Evolutionary conservation across 805 yeast genomes (phyloP).

Genomic region (Starmerella lactis-condensi): DNA sequence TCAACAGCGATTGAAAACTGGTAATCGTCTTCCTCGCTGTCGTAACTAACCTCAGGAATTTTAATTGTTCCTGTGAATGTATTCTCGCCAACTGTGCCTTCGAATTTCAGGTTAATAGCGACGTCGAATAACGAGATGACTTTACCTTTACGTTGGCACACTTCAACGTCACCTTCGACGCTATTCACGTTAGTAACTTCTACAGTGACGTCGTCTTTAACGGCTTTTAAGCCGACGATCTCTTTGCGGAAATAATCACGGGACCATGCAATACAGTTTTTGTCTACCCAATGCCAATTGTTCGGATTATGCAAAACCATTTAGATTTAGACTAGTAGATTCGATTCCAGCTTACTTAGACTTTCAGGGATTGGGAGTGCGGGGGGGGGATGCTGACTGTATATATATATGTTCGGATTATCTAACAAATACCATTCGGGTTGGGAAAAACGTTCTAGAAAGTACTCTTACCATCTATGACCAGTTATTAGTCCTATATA

Average conservation of each 20-base stretch:
- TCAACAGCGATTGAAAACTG: conserved; percentile 61
- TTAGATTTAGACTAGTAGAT: background rate
- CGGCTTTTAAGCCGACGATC: conserved; percentile 34
- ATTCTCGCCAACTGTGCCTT: conserved; percentile 27
- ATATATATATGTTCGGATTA: no score
- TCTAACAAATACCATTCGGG: no score
- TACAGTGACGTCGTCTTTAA: conserved; percentile 22
- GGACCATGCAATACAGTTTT: conserved; percentile 89
- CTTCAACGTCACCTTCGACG: conserved; percentile 92
- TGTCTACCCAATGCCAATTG: conserved; percentile 99
- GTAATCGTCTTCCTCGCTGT: conserved; percentile 65
- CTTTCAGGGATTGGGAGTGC: no score
- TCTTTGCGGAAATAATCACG: conserved; percentile 50
- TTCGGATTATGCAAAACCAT: conserved; percentile 96
- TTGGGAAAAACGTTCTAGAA: no score
- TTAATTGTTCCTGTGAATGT: conserved; percentile 52
- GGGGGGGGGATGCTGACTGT: no score
- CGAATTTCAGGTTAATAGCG: conserved; percentile 41
- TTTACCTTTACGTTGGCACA: conserved; percentile 90
- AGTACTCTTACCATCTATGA: no score
- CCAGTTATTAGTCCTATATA: no score
- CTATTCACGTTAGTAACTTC: conserved; percentile 32
- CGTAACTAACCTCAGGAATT: conserved; percentile 87
- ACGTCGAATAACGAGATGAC: conserved; percentile 82
- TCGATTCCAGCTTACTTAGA: no score